Conservation (phyloP, 768 basidiomycete genomes). For the Mycena crocata region DNA sequence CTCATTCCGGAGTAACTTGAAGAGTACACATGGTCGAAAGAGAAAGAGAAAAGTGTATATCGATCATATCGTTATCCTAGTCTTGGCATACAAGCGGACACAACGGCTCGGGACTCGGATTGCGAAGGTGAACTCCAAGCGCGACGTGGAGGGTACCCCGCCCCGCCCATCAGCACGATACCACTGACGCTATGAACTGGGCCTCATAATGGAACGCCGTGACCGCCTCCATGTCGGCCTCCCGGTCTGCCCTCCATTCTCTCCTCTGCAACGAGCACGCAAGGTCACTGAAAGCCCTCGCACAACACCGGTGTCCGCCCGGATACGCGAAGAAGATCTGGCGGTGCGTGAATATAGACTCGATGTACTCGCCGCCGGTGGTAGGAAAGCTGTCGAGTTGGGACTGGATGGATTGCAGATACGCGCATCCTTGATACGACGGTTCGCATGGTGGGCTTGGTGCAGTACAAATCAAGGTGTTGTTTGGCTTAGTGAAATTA, state of each 20-base stretch:
- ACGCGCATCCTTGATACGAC: conserved; percentile 65
- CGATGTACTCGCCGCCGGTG: conserved; percentile 81
- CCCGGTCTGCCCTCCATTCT: conserved; percentile 77
- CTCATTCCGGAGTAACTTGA: too few species aligned
- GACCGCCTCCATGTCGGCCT: conserved; percentile 77
- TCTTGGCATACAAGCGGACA: neutral
- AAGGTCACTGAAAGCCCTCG: conserved; percentile 72
- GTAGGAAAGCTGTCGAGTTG: conserved; percentile 67
- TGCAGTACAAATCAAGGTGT: conserved; percentile 54
- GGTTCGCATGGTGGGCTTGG: conserved; percentile 53
- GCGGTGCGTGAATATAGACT: conserved; percentile 83
- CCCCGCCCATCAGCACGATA: conserved; percentile 13
- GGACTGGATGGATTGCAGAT: conserved; percentile 68
- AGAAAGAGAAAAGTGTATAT: too few species aligned
- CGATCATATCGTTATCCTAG: neutral
- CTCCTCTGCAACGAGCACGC: conserved; percentile 72
- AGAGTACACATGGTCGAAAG: neutral
- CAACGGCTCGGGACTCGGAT: too few species aligned
- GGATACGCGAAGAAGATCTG: conserved; percentile 74
- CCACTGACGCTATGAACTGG: conserved; percentile 58
- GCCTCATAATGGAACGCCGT: conserved; percentile 78
- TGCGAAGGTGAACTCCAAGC: too few species aligned
- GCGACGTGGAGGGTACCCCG: too few species aligned
- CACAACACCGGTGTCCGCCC: conserved; percentile 71
- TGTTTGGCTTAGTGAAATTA: conserved; percentile 56